Conservation (phyloP, 805 yeast species). For the Cephaloascus albidus region DNA sequence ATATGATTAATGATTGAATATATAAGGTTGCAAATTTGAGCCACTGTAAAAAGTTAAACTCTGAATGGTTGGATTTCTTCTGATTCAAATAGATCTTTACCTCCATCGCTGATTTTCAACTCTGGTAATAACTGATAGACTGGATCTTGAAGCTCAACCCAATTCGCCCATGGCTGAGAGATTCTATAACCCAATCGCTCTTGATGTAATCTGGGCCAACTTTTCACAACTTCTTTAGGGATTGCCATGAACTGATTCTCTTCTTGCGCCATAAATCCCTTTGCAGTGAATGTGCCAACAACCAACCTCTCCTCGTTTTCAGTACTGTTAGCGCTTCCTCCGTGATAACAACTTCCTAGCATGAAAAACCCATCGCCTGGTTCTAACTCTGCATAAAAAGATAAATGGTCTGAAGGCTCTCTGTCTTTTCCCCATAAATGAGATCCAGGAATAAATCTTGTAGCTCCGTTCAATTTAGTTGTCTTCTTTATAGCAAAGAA, state of each 20-base stretch:
- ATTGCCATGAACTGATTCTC: constrained; percentile 13
- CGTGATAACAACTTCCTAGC: constrained; percentile 14
- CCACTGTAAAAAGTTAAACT: too few species aligned
- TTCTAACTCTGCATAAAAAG: constrained; percentile 12
- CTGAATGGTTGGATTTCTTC: too few species aligned
- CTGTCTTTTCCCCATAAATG: constrained; percentile 17
- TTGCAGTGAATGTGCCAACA: constrained; percentile 11
- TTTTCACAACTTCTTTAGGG: too few species aligned
- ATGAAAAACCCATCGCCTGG: constrained; percentile 16
- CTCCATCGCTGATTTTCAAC: too few species aligned
- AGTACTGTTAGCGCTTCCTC: constrained; percentile 14
- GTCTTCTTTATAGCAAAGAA: constrained; percentile 14
- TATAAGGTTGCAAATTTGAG: too few species aligned
- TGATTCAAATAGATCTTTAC: too few species aligned
- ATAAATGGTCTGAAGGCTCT: constrained; percentile 11
- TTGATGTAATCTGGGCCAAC: too few species aligned
- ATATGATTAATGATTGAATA: too few species aligned
- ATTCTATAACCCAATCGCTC: too few species aligned
- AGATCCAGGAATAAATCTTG: constrained; percentile 18
- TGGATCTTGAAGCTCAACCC: too few species aligned
- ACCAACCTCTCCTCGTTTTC: constrained; percentile 10
- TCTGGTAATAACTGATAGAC: too few species aligned
- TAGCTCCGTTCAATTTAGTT: constrained; percentile 19
- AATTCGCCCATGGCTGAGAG: too few species aligned
- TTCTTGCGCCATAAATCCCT: constrained; percentile 14